phyloP scores from a whole-genome alignment of 1,139 yeast species.

The Protomyces arabidopsidicola region DNA sequence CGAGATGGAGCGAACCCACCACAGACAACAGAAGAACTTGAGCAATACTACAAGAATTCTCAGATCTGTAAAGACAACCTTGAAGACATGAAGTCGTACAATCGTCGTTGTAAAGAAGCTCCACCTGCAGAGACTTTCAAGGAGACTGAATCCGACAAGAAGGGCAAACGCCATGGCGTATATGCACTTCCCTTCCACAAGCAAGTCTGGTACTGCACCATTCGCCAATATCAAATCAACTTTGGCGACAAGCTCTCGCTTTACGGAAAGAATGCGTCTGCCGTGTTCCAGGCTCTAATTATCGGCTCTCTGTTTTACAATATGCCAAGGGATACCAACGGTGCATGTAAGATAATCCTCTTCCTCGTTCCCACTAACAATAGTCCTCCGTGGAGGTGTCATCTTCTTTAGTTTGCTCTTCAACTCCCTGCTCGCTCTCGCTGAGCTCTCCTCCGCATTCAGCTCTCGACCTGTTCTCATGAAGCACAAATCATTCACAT shows the following conservation, averaged over 20 bases:
- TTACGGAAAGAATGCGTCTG: constrained; percentile 45
- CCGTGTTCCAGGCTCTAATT: constrained; percentile 51
- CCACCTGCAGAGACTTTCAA: constrained; percentile 27
- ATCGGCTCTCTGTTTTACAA: constrained; percentile 72
- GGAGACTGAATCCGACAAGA: constrained; percentile 30
- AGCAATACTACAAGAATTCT: constrained; percentile 57
- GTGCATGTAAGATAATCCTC: constrained; percentile 45
- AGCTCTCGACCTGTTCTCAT: constrained; percentile 77
- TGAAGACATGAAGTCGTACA: constrained; percentile 44
- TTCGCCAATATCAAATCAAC: constrained; percentile 28
- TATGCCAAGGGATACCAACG: constrained; percentile 46
- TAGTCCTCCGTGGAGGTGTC: constrained; percentile 56
- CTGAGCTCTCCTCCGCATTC: constrained; percentile 64
- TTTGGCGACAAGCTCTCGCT: constrained; percentile 28
- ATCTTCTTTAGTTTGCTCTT: constrained; percentile 73
- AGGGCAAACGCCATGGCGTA: constrained; percentile 31
- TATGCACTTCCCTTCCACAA: constrained; percentile 31
- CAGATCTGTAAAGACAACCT: constrained; percentile 46
- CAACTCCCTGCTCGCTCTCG: constrained; percentile 68
- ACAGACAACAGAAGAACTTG: constrained; percentile 62
- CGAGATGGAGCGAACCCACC: constrained; percentile 64
- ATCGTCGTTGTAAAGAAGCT: constrained; percentile 27
- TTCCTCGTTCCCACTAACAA: neutral
- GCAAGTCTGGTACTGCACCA: constrained; percentile 33
- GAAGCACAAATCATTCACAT: constrained; percentile 69